A percentile compares a stretch with the other conserved stretches of the same genome.
Conservation (phyloP, 2,329 filamentous ascomycete species). For the Penicillium brevicompactum region DNA sequence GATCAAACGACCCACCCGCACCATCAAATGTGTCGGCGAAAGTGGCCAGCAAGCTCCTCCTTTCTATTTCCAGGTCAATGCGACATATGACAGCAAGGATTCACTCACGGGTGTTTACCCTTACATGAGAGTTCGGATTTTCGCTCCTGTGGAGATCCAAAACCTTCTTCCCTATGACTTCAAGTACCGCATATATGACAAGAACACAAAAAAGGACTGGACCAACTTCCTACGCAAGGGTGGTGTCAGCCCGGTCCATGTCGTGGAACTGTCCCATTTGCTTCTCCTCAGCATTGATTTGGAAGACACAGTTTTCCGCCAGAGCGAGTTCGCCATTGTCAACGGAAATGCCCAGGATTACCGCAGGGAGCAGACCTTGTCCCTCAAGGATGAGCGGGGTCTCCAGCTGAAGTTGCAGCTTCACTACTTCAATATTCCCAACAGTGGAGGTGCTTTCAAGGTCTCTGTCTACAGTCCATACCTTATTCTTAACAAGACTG, state of each 20-base stretch:
- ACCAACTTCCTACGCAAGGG: constrained; percentile 97
- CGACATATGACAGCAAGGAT: constrained; percentile 79
- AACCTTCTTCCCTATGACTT: constrained; percentile 96
- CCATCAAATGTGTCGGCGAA: constrained; percentile 86
- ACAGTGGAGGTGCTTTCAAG: constrained; percentile 94
- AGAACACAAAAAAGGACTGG: constrained; percentile 98
- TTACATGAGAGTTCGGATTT: constrained; percentile 90
- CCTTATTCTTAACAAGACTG: constrained; percentile 92
- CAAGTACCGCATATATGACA: constrained; percentile 99
- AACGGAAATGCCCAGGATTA: constrained; percentile 90
- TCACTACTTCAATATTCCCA: constrained; percentile 86
- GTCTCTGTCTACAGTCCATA: constrained; percentile 95
- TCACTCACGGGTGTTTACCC: constrained; percentile 84
- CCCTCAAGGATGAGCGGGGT: constrained; percentile 82
- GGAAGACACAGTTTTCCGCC: constrained; percentile 92
- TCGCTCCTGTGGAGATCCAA: constrained; percentile 89
- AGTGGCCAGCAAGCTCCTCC: constrained; percentile 73
- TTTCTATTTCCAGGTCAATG: constrained; percentile 96
- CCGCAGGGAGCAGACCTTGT: constrained; percentile 74
- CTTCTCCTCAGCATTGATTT: constrained; percentile 91
- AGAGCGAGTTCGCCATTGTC: constrained; percentile 96
- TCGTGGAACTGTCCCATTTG: constrained; percentile 92
- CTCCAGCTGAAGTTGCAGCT: constrained; percentile 78
- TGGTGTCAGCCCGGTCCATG: constrained; percentile 94
- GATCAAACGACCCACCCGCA: constrained; percentile 78